A percentile compares a stretch with the other conserved stretches of the same genome.
These are phyloP conservation scores for Coriaria nepalensis DNA, from an alignment of 306 rosid species.

Conservation along the genomic window DNA sequence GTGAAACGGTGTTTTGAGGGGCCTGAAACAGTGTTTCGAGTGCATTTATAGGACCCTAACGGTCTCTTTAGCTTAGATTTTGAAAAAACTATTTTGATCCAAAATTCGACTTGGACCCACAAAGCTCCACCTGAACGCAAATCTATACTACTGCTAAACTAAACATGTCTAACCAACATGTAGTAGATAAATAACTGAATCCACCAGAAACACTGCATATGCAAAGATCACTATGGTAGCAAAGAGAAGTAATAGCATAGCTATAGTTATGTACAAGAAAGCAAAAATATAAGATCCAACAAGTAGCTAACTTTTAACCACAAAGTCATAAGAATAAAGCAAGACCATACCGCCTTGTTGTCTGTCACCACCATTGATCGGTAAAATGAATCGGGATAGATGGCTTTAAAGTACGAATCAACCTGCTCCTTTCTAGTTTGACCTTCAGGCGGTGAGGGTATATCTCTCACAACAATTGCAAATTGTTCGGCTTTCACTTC, in stretches of 20 bases:
- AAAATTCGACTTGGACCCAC: too few species aligned
- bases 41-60: too few species aligned
- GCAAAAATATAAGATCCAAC: neutral
- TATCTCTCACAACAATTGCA: conserved; percentile 80
- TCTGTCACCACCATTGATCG: conserved; percentile 68
- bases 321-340: neutral
- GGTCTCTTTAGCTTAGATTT: too few species aligned
- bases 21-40: neutral
- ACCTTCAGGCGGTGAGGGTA: conserved; percentile 50
- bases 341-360: conserved; percentile 46
- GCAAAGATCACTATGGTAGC: neutral
- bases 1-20: too few species aligned
- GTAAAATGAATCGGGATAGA: conserved; percentile 70
- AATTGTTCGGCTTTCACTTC: conserved; percentile 56
- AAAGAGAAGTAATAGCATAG: neutral
- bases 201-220: conserved; percentile 1
- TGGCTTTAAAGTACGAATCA: conserved; percentile 46
- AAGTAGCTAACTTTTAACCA: neutral
- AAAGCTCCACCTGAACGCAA: too few species aligned
- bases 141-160: too few species aligned
- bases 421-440: conserved; percentile 63
- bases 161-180: neutral
- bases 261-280: neutral
- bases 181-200: neutral
- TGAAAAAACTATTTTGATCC: too few species aligned